Evolutionary conservation across 2,329 filamentous ascomycete species (phyloP).

Genomic region (Chrysosporium keratinophilum): DNA sequence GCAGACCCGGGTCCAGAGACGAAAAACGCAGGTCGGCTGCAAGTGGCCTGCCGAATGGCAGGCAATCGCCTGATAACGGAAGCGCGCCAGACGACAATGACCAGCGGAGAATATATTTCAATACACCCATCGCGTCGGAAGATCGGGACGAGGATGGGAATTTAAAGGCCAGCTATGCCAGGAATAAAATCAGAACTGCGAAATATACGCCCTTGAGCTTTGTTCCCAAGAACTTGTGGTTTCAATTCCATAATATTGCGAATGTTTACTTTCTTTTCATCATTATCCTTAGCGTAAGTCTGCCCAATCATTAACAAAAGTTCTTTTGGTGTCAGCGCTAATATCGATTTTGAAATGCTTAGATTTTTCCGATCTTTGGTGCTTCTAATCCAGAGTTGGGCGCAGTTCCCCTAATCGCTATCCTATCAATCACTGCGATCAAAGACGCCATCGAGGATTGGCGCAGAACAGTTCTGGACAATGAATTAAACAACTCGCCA

Average conservation of each 20-base stretch:
- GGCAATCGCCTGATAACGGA: background rate
- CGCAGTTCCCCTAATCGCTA: conserved; percentile 84
- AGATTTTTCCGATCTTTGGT: conserved; percentile 97
- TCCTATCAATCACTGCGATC: conserved; percentile 74
- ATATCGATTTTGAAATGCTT: conserved; percentile 20
- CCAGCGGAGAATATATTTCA: conserved; percentile 66
- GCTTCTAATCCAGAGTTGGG: conserved; percentile 81
- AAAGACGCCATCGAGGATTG: conserved; percentile 97
- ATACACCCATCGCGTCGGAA: conserved; percentile 63
- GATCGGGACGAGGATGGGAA: conserved; percentile 72
- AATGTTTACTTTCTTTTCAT: conserved; percentile 98
- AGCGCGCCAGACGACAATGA: conserved; percentile 20
- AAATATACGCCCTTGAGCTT: conserved; percentile 96
- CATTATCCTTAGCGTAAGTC: conserved; percentile 82
- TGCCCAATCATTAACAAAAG: background rate
- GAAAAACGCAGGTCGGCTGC: conserved; percentile 52
- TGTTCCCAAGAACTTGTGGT: conserved; percentile 90
- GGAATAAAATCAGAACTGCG: conserved; percentile 95
- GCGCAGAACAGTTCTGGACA: conserved; percentile 80
- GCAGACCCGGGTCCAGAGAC: conserved; percentile 51
- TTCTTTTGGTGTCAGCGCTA: background rate
- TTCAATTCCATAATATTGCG: conserved; percentile 96
- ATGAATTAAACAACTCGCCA: conserved; percentile 88
- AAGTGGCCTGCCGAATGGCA: conserved; percentile 27
- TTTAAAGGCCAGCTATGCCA: conserved; percentile 58